phyloP scores from a whole-genome alignment of 2,329 filamentous ascomycete genomes.

The Xylariales sp. region DNA sequence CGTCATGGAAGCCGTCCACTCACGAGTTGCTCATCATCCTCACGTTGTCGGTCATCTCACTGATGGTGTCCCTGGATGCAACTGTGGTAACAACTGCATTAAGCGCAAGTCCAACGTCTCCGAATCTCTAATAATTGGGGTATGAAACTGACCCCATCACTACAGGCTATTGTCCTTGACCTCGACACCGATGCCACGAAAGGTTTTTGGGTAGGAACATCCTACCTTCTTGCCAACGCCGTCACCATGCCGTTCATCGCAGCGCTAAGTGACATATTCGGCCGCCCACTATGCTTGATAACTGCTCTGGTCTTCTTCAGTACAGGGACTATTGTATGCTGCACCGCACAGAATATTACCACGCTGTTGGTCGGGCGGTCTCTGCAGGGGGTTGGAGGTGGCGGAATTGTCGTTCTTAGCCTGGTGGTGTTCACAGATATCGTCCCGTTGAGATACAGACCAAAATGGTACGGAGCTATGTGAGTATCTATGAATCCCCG shows the following conservation, averaged over 20 bases:
- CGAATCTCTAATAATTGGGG: too few species aligned
- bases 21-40: slow-evolving; percentile 9
- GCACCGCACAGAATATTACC: slow-evolving; percentile 9
- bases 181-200: slow-evolving; percentile 6
- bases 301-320: slow-evolving; percentile 4
- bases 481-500: too few species aligned
- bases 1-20: slow-evolving; percentile 8
- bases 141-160: neutral
- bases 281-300: slow-evolving; percentile 5
- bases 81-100: slow-evolving; percentile 10
- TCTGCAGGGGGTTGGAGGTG: slow-evolving; percentile 36
- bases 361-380: slow-evolving; percentile 39
- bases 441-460: slow-evolving; percentile 40
- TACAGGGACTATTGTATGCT: slow-evolving; percentile 8
- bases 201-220: slow-evolving; percentile 10
- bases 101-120: too few species aligned
- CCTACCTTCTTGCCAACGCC: slow-evolving; percentile 8
- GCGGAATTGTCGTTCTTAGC: slow-evolving; percentile 14
- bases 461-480: slow-evolving; percentile 29
- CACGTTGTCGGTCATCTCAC: slow-evolving; percentile 8
- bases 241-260: slow-evolving; percentile 9
- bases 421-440: slow-evolving; percentile 35
- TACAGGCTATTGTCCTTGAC: slow-evolving; percentile 7
- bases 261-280: slow-evolving; percentile 9
- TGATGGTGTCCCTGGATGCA: slow-evolving; percentile 10